Base-by-base conservation (phyloP, 1,139 yeast species). In the Yamadazyma diddensiae region DNA sequence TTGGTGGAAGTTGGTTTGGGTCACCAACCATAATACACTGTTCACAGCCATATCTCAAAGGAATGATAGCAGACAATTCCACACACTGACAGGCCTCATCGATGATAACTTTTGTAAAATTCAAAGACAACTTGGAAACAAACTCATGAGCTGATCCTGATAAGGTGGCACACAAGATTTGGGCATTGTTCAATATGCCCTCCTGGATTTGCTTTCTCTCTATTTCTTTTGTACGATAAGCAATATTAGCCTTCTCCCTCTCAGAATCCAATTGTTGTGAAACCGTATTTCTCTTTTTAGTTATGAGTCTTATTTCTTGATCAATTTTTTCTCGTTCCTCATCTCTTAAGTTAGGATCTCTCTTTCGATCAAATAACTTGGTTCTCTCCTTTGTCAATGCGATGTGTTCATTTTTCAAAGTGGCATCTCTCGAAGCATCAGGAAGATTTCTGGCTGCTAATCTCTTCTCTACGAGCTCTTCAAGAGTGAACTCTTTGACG, bases 51-150 rank as follows among this genome's bases (percentile, higher is more conserved):
- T 90, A 94, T 50, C 95, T 71, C 44, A 94, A 67, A 0, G 99
- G 99, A 49, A 92, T 92, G 21, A 94, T 73, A 0, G 95, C 86
- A 8, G 96, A 86, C 28, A 92, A 57, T 53, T 94, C 99, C 28
- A 94, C 92, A 77, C 95, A 84, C 57, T 94, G 99, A 50, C 97
- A 94, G 1, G 98, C 98, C 57, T 94, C 99, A 66, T 94, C 99
- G 44, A 94, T 82, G 35, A 94, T 81, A 2, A 94, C 97, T n/a
- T 94, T 86, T 34, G 85, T 95, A 56, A 94, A 92, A 24, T 75
- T 74, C 51, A 87, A 73, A 12, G 88, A 79, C 49, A 90, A 62
- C 29, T 79, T 73, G 0, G 90, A 78, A 32, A 94, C 67, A 38
- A 87, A 78, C 41, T 84, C 94, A 60, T 88, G 96, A 0, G 98